These are phyloP conservation scores for Debaryomycetaceae sp. DNA, from an alignment of 1,139 yeast species.

Conservation along the genomic window DNA sequence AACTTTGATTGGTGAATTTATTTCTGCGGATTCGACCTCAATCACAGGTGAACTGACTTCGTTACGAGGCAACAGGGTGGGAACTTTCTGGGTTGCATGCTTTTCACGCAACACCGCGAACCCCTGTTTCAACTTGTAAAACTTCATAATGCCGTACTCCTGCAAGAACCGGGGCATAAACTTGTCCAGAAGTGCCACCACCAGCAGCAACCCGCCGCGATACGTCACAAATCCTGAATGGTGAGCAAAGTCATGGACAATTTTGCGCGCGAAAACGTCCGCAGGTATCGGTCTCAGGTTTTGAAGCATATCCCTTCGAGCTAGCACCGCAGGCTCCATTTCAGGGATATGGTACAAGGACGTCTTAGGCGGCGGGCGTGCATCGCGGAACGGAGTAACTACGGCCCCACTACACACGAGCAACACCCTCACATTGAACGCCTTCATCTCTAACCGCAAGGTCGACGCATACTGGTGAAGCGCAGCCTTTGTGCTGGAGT, in stretches of 20 bases:
- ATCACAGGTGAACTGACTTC: too few relatives aligned
- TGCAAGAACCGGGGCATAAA: too few relatives aligned
- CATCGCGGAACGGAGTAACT: constrained; percentile 48
- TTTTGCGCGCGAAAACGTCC: constrained; percentile 41
- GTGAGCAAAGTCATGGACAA: constrained; percentile 43
- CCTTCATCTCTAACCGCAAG: constrained; percentile 56
- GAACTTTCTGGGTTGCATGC: too few relatives aligned
- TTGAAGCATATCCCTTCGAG: constrained; percentile 51
- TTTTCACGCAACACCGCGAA: too few relatives aligned
- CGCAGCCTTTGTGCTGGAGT: constrained; percentile 70
- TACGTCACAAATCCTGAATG: too few relatives aligned
- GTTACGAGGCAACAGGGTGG: too few relatives aligned
- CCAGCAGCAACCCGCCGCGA: too few relatives aligned
- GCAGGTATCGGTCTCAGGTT: constrained; percentile 51
- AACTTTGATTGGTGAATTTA: too few relatives aligned
- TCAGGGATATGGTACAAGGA: constrained; percentile 47
- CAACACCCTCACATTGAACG: constrained; percentile 63
- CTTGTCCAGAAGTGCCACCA: too few relatives aligned
- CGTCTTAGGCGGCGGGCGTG: constrained; percentile 34
- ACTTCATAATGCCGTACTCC: too few relatives aligned
- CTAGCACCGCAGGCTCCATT: constrained; percentile 37
- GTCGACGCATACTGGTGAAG: constrained; percentile 59
- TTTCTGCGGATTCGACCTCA: too few relatives aligned
- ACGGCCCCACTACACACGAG: constrained; percentile 63
- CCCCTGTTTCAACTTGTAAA: too few relatives aligned